Base-by-base conservation (phyloP, 495 filamentous ascomycete species). In the Aspergillus heteromorphus region DNA sequence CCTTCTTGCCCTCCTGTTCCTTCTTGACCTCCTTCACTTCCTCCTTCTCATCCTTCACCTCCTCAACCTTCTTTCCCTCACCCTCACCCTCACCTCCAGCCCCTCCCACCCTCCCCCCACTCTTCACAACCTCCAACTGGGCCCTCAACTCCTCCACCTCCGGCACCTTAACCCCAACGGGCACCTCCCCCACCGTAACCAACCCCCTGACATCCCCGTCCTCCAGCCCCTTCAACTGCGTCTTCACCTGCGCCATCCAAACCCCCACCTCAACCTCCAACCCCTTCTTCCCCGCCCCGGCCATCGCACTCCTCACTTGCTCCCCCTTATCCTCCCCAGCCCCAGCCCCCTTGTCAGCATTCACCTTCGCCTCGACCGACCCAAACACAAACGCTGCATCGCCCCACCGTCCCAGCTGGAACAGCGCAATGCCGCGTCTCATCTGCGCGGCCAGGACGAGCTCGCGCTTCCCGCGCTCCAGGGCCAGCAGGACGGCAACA, bases 381-480 rank as follows among this genome's bases (percentile, higher is more conserved):
- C 74, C 77, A 19, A 93, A 85, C 40, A 91, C 82, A 60, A 86
- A 83, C 48, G 78, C 77, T 11, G 92, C 84, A 71, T 98, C 89
- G 5, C 82, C 91, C 56, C 82, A 91, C 21, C 83, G 78, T 51
- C 81, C 84, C 17, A 91, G 70, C 43, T 83, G 78, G 66, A 83
- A 89, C 8, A 92, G 73, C 5, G 89, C 79, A 38, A 93, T 81
- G 1, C 81, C 88, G 53, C 93, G 79, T 45, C 93, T 81, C 57
- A 96, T 79, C 67, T 97, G 91, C 6, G 90, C 85, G 20, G 84
- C 77, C 11, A 84, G 79, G 65, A 97, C 92, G 9, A 86, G 76
- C 61, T 95, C 89, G 27, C 89, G 81, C 60, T 87, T 91, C 0
- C 80, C 88, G 18, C 93, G 88, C 45, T 87, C 79, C 17, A 72